Base-by-base conservation (phyloP, 2,329 filamentous ascomycete species). In the Colletotrichum plurivorum region DNA sequence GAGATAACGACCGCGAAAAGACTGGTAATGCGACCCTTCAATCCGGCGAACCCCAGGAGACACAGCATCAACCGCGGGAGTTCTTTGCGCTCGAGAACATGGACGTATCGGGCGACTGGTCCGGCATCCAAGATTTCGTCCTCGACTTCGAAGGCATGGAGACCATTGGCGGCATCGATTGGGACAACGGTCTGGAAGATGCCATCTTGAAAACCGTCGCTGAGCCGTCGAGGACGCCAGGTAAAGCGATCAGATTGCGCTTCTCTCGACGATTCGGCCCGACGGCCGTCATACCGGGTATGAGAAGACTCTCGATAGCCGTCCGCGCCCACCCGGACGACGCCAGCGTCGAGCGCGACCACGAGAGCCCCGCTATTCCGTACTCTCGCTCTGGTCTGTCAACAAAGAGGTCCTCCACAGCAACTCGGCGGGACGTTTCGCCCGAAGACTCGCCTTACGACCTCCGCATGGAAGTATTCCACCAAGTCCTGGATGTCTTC, bases 91-190 rank as follows among this genome's bases (percentile, higher is more conserved):
- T 59, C 3, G 56, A 59, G 2, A 25, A 48, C 4, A 51, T 39
- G 56, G 56, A 56, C 20, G 43, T 56, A 36, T 56, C 54, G 2
- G 36, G 39, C 13, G 54, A 51, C 56, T 59, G 56, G 56, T 59
- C 56, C 13, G 43, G 39, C 16, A 51, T 59, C 1, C 56, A 59
- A 39, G 56, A 59, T 18, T 41, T 59, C 12, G 56, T 59, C 16
- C 27, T 59, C 13, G 56, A 59, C 39, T 59, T 59, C 16, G 56
- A 59, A 12, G 56, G 56, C 8, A 51, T 51, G 45, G 56, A 51
- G 3, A 49, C 36, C 10, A 25, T 59, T 1, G 18, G 45, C n/a
- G 49, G 27, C 25, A 51, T 59, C 12, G 49, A 59, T 45, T 59
- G 56, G 56, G 45, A 59, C n/a, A 59, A 16, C 10, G 16, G 36